Conservation (phyloP, 2,329 filamentous ascomycete genomes). For the Apiospora arundinis region DNA sequence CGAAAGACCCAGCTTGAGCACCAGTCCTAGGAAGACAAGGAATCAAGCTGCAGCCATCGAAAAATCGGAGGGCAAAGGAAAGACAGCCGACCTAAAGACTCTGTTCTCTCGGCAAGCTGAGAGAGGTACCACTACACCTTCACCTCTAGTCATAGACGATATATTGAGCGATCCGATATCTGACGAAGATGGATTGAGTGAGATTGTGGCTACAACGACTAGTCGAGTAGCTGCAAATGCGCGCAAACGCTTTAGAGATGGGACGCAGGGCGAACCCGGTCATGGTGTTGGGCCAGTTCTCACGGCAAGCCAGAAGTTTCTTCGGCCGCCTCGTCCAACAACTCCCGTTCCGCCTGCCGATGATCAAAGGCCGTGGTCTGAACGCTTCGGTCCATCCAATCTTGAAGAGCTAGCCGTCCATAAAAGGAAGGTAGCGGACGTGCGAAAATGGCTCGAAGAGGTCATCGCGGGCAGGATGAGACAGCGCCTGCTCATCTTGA, state of each 20-base stretch:
- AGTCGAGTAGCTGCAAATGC: constrained; percentile 64
- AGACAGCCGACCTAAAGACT: constrained; percentile 61
- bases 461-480: constrained; percentile 69
- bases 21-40: constrained; percentile 53
- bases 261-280: constrained; percentile 8
- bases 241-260: constrained; percentile 56
- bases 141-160: constrained; percentile 48
- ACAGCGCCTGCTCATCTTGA: constrained; percentile 81
- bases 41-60: constrained; percentile 32
- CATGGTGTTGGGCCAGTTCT: constrained; percentile 27
- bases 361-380: constrained; percentile 82
- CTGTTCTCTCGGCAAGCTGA: constrained; percentile 69
- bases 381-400: constrained; percentile 77
- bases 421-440: constrained; percentile 90
- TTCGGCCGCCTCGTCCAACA: constrained; percentile 47
- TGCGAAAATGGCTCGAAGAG: constrained; percentile 80
- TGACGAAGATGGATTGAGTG: constrained; percentile 60
- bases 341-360: constrained; percentile 49
- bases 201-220: constrained; percentile 54
- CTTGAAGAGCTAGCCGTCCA: constrained; percentile 90
- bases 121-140: constrained; percentile 45
- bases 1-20: constrained; percentile 46
- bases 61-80: constrained; percentile 56
- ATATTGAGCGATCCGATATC: constrained; percentile 64
- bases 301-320: constrained; percentile 57